A percentile compares a stretch with the other conserved stretches of the same genome.
Conservation (phyloP, 2,329 filamentous ascomycete species). For the Exserohilum rostratum region DNA sequence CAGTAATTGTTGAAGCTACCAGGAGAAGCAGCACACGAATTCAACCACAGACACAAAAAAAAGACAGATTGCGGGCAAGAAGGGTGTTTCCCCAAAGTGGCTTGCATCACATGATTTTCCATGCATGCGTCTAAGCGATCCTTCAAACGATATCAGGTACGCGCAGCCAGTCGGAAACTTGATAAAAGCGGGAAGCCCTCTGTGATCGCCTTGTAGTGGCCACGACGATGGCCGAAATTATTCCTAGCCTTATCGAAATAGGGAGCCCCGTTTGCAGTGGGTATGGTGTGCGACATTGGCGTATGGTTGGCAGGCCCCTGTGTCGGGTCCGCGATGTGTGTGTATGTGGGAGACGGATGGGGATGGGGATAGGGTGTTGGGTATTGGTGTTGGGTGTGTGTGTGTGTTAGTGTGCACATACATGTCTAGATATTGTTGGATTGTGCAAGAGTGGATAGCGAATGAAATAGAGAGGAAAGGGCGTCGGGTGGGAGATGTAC, state of each 20-base stretch:
- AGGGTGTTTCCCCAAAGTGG: slow-evolving; percentile 3
- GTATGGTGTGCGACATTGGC: slow-evolving; percentile 32
- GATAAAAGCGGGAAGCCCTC: slow-evolving; percentile 28
- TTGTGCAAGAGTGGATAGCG: slow-evolving; percentile 9
- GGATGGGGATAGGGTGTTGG: background rate
- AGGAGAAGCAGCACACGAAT: background rate
- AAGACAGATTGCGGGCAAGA: background rate
- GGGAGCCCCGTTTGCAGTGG: slow-evolving; percentile 14
- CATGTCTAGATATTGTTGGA: too few relatives aligned
- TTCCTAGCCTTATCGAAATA: slow-evolving; percentile 23
- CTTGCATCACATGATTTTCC: slow-evolving; percentile 34
- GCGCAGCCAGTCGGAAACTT: slow-evolving; percentile 40
- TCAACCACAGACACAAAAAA: background rate
- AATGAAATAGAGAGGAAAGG: slow-evolving; percentile 1
- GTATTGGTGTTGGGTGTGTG: background rate
- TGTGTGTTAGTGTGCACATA: too few relatives aligned
- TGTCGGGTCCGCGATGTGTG: slow-evolving; percentile 10
- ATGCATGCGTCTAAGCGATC: slow-evolving; percentile 42
- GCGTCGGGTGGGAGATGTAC: too few relatives aligned
- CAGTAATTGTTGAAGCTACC: background rate
- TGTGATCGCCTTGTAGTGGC: slow-evolving; percentile 27
- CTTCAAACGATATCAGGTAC: slow-evolving; percentile 26
- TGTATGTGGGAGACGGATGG: slow-evolving; percentile 24
- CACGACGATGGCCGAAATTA: slow-evolving; percentile 17
- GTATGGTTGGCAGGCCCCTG: background rate